Conservation (phyloP, 345 rosid species). For the Hirschfeldia incana region DNA sequence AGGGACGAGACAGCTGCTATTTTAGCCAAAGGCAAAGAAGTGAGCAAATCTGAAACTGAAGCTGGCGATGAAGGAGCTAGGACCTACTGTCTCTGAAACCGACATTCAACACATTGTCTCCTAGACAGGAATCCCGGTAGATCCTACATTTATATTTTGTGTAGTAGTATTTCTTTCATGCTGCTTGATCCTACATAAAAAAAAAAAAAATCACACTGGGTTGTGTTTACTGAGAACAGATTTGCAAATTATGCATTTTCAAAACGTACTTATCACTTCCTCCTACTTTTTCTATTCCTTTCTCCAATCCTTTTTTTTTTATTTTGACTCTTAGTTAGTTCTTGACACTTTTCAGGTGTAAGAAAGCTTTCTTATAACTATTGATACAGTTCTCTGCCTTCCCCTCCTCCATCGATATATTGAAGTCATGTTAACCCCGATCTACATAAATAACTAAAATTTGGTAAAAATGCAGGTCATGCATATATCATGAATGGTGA, state of each 20-base stretch:
- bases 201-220: background rate
- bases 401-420: background rate
- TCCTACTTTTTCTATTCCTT: background rate
- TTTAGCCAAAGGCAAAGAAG: constrained; percentile 83
- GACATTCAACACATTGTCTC: constrained; percentile 95
- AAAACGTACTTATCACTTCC: background rate
- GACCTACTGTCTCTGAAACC: constrained; percentile 74
- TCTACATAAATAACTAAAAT: too few species aligned
- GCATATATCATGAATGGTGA: background rate
- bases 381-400: background rate
- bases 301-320: background rate
- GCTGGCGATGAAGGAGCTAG: constrained; percentile 57
- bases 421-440: too few species aligned
- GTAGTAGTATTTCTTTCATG: background rate
- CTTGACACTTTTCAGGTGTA: background rate
- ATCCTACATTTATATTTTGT: constrained; percentile 39
- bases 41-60: constrained; percentile 90
- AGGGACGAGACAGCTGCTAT: constrained; percentile 82
- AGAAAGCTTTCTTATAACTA: background rate
- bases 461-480: too few species aligned
- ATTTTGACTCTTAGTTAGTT: background rate
- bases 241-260: background rate
- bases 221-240: background rate
- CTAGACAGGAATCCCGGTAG: too few species aligned
- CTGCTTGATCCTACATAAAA: background rate